Base-by-base conservation (phyloP, 352 stramenopile genomes). In the Globisporangium apiculatum region DNA sequence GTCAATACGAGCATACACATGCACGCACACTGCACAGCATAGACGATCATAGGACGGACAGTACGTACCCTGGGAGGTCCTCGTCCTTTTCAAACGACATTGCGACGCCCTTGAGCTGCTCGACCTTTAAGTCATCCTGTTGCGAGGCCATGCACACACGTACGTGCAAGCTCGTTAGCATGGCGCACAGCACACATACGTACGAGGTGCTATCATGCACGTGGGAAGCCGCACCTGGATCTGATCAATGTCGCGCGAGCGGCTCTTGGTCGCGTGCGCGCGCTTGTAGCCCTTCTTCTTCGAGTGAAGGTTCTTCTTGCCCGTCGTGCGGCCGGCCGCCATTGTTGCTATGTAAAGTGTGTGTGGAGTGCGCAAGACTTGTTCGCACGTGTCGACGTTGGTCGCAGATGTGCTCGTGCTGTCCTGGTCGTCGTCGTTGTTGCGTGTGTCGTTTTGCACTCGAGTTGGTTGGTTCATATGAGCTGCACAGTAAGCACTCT, bases 271-370 rank as follows among this genome's bases (percentile, higher is more conserved):
- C 52, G 79, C 71, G 62, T 95, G 85, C 43, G 73, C 69, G 58
- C 82, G 81, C 72, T 91, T 91, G 81, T 93, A 95, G 53, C 86
- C 70, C 60, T 91, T 95, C 67, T 93, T 93, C 71, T 93, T 95
- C 60, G 73, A 76, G 69, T 87, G 78, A 17, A 77, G 68, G 55
- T 82, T 70, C 66, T 81, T 78, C 69, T 86, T 88, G 59, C 69
- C 73, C 14, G 73, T 66, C 51, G 77, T 76, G 40, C 73, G 75
- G 55, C 73, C 72, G 45, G 47, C 66, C 68, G 75, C 77, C 37
- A 31, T 60, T 71, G 62, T 17, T 55, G 12, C 57, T 73, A 48
- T 55, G 69, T 58, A 62, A 73, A 51, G 10, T 67, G 35, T 55
- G 50, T 53, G 48, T 24, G 15, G 3, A 14, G 11, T 24, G 48